Evolutionary conservation across 129 eudicot genomes (phyloP).

Genomic region (Lactuca saligna): DNA sequence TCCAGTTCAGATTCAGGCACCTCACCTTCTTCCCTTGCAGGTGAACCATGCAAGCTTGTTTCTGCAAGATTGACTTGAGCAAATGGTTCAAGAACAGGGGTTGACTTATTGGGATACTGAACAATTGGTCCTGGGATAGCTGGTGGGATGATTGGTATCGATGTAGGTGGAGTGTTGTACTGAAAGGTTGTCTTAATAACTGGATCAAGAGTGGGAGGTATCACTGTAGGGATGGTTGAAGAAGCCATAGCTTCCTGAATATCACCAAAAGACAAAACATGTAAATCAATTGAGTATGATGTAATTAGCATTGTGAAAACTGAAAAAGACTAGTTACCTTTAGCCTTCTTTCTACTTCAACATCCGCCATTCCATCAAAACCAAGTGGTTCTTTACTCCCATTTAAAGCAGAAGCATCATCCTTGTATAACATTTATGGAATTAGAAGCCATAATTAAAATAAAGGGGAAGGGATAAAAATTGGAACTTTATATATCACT

Average conservation of each 20-base stretch:
- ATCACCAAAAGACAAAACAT: slow-evolving; percentile 4
- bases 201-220: slow-evolving; percentile 57
- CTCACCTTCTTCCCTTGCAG: slow-evolving; percentile 98
- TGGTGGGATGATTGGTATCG: slow-evolving; percentile 46
- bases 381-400: slow-evolving; percentile 69
- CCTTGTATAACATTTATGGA: not conserved
- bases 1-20: slow-evolving; percentile 96
- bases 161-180: slow-evolving; percentile 36
- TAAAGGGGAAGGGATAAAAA: not conserved
- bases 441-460: not conserved
- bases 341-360: slow-evolving; percentile 83
- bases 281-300: too few species aligned
- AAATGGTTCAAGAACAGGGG: slow-evolving; percentile 48
- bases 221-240: slow-evolving; percentile 46
- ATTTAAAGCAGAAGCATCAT: slow-evolving; percentile 29
- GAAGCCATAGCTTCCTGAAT: slow-evolving; percentile 76
- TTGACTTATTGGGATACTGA: slow-evolving; percentile 48
- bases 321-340: slow-evolving; percentile 53
- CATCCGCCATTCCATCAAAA: slow-evolving; percentile 94
- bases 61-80: slow-evolving; percentile 61
- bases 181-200: slow-evolving; percentile 52
- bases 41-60: slow-evolving; percentile 71
- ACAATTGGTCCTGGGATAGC: slow-evolving; percentile 43
- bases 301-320: not conserved
- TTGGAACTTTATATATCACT: slow-evolving; percentile 12